Conservation (phyloP, 441 rosid genomes). For the Euphorbia schlechtendalii region DNA sequence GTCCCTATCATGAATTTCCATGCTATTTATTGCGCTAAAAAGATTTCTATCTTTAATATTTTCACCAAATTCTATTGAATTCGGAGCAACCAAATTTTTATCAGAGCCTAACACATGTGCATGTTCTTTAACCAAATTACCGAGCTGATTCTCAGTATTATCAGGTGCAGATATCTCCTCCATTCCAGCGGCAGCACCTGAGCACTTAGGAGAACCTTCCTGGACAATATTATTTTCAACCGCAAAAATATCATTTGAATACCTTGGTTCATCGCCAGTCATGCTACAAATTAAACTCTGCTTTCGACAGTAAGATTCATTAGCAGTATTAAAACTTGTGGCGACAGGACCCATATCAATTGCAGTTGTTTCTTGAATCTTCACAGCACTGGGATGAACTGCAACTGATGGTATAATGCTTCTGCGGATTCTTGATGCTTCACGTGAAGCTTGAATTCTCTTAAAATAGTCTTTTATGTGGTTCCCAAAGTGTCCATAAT, state of each 20-base stretch:
- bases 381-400: conserved; percentile 11
- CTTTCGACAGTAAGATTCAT: conserved; percentile 13
- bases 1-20: conserved; percentile 20
- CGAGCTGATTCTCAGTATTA: conserved; percentile 13
- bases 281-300: conserved; percentile 16
- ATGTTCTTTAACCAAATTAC: conserved; percentile 17
- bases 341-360: conserved; percentile 20
- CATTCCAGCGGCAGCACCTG: conserved; percentile 3
- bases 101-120: conserved; percentile 17
- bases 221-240: too few relatives aligned
- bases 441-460: conserved; percentile 40
- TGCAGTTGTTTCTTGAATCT: conserved; percentile 17
- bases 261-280: conserved; percentile 19
- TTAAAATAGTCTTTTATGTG: conserved; percentile 61
- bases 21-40: conserved; percentile 21
- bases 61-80: conserved; percentile 19
- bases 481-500: conserved; percentile 63
- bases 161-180: conserved; percentile 7
- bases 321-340: conserved; percentile 11
- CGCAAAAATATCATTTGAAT: conserved; percentile 17
- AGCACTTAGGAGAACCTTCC: too few relatives aligned
- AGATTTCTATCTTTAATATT: conserved; percentile 22
- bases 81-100: conserved; percentile 16
- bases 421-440: conserved; percentile 11
- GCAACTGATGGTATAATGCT: conserved; percentile 14